phyloP scores from a whole-genome alignment of 768 basidiomycete species.

The Leccinum boreale region DNA sequence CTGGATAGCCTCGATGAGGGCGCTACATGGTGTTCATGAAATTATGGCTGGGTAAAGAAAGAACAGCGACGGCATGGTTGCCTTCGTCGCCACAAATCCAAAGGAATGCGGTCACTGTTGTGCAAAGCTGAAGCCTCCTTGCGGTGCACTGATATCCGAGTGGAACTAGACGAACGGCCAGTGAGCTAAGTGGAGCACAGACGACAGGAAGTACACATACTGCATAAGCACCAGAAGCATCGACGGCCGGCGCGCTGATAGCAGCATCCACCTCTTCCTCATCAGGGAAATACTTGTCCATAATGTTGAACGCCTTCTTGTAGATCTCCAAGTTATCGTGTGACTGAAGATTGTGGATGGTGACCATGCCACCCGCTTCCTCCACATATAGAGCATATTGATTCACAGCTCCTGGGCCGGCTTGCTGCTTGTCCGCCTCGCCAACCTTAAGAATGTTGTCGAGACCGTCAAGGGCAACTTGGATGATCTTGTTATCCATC shows the following conservation, averaged over 20 bases:
- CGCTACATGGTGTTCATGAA: slow-evolving; percentile 21
- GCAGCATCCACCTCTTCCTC: slow-evolving; percentile 91
- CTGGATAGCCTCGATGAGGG: slow-evolving; percentile 10
- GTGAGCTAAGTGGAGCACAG: slow-evolving; percentile 4
- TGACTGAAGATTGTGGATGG: slow-evolving; percentile 98
- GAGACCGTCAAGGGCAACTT: slow-evolving; percentile 95
- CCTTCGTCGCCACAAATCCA: slow-evolving; percentile 4
- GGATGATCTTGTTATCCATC: slow-evolving; percentile 99
- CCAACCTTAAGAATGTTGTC: slow-evolving; percentile 99
- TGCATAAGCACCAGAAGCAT: slow-evolving; percentile 69
- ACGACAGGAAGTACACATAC: slow-evolving; percentile 40
- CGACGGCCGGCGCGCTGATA: slow-evolving; percentile 72
- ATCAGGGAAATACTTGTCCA: slow-evolving; percentile 98
- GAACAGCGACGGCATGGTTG: background rate
- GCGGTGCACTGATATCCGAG: slow-evolving; percentile 80
- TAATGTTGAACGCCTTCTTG: slow-evolving; percentile 99
- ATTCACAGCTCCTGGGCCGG: slow-evolving; percentile 80
- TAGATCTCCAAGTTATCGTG: slow-evolving; percentile 99
- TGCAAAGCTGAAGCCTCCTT: slow-evolving; percentile 95
- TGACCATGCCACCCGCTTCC: slow-evolving; percentile 98
- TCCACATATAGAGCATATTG: slow-evolving; percentile 94
- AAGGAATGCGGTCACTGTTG: slow-evolving; percentile 40
- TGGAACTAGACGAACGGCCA: slow-evolving; percentile 56
- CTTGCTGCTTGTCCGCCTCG: slow-evolving; percentile 85
- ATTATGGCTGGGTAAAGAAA: slow-evolving; percentile 17